Evolutionary conservation across 306 rosid genomes (phyloP).

Genomic region (Hippophae tibetana): DNA sequence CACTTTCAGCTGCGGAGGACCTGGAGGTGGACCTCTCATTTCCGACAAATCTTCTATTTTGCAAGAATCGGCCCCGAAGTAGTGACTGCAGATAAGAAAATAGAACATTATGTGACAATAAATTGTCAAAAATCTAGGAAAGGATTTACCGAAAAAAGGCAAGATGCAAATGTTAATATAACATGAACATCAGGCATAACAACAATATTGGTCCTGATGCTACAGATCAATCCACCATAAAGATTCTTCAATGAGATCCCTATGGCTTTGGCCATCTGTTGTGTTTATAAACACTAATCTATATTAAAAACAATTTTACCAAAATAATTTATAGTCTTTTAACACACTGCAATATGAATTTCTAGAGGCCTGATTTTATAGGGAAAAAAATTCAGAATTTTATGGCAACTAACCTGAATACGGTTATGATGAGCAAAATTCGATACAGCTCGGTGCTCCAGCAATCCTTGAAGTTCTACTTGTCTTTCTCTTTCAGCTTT

Average conservation of each 20-base stretch:
- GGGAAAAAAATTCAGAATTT: slow-evolving; percentile 4
- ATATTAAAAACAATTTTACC: background rate
- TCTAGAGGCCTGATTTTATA: no score
- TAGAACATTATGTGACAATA: slow-evolving; percentile 3
- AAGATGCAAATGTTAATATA: no score
- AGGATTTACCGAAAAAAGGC: background rate
- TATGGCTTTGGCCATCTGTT: no score
- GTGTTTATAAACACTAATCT: no score
- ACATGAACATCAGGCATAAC: no score
- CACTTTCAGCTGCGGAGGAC: slow-evolving; percentile 69
- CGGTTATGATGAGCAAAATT: slow-evolving; percentile 92
- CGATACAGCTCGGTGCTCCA: slow-evolving; percentile 61
- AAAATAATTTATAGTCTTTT: background rate
- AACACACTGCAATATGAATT: no score
- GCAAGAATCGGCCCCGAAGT: slow-evolving; percentile 90
- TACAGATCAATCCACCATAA: no score
- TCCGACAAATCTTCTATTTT: slow-evolving; percentile 60
- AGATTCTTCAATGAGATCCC: no score
- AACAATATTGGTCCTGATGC: no score
- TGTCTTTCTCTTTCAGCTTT: slow-evolving; percentile 73
- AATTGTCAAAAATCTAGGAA: background rate
- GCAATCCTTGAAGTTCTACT: slow-evolving; percentile 60
- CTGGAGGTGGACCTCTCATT: slow-evolving; percentile 38
- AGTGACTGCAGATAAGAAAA: slow-evolving; percentile 52
- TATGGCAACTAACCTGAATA: slow-evolving; percentile 61